phyloP scores from a whole-genome alignment of 495 filamentous ascomycete species.

The Aspergillus incahuasiensis region DNA sequence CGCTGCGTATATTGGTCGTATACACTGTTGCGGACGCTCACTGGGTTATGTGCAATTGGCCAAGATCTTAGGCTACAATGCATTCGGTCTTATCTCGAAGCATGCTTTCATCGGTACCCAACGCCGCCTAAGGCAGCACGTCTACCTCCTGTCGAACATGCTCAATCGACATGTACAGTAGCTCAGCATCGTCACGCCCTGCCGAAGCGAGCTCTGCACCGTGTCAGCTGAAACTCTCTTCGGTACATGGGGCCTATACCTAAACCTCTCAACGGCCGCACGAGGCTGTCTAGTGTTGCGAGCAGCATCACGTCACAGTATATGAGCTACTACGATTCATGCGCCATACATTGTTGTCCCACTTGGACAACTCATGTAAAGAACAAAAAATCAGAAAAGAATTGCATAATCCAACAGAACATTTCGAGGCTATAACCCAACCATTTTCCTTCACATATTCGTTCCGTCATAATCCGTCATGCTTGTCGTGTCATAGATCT shows the following conservation, averaged over 20 bases:
- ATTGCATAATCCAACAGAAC: not conserved
- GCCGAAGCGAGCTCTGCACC: not conserved
- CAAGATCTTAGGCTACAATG: conserved; percentile 6
- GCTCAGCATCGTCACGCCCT: not conserved
- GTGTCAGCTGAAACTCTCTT: not conserved
- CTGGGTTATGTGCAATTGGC: conserved; percentile 1
- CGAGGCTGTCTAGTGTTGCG: not conserved
- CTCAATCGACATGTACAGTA: not conserved
- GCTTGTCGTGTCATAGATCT: not conserved
- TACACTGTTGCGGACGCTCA: conserved; percentile 8
- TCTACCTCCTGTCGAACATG: not conserved
- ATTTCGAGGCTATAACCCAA: not conserved
- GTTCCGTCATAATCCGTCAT: not conserved
- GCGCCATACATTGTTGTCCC: not conserved
- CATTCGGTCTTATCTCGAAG: not conserved
- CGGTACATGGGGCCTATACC: not conserved
- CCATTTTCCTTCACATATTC: not conserved
- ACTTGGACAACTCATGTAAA: not conserved
- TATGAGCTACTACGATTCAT: conserved; percentile 1
- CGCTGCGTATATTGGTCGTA: not conserved
- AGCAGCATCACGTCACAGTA: not conserved
- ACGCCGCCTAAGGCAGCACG: not conserved
- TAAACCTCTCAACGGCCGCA: not conserved
- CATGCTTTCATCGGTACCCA: not conserved
- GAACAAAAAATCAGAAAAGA: not conserved